A percentile compares a stretch with the other conserved stretches of the same genome.
These are phyloP conservation scores for Hyaloscypha variabilis DNA, from an alignment of 495 filamentous ascomycete species.

Conservation along the genomic window DNA sequence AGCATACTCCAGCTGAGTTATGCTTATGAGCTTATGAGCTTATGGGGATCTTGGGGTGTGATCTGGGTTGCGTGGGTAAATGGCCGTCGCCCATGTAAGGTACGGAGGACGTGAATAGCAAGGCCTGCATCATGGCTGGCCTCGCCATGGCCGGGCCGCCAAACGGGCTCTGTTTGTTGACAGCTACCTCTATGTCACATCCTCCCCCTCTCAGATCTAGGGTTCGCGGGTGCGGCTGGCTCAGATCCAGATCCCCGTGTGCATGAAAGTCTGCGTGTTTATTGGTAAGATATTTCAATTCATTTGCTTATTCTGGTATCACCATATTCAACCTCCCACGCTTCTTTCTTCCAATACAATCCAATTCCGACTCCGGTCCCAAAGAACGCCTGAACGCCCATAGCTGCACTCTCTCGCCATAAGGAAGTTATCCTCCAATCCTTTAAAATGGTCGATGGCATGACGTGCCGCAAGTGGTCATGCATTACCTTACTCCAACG, in stretches of 20 bases:
- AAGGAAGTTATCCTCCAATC: conserved; percentile 17
- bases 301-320: conserved; percentile 33
- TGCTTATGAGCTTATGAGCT: conserved; percentile 27
- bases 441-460: conserved; percentile 22
- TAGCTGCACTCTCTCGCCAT: background rate
- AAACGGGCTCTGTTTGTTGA: conserved; percentile 20
- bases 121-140: conserved; percentile 11
- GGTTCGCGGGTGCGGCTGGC: conserved; percentile 7
- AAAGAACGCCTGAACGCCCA: conserved; percentile 25
- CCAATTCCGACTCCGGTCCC: conserved; percentile 16
- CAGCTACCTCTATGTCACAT: conserved; percentile 4
- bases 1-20: conserved; percentile 11
- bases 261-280: background rate
- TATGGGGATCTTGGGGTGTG: conserved; percentile 16
- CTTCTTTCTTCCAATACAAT: conserved; percentile 7
- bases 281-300: conserved; percentile 23
- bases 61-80: conserved; percentile 2
- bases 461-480: conserved; percentile 19
- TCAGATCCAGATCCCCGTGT: background rate
- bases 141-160: conserved; percentile 3
- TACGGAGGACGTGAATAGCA: conserved; percentile 12
- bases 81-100: conserved; percentile 11
- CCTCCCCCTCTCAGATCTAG: conserved; percentile 14
- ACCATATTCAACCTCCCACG: conserved; percentile 10
- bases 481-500: conserved; percentile 29